A percentile compares a stretch with the other conserved stretches of the same genome.
These are phyloP conservation scores for Suhomyces kunorum DNA, from an alignment of 1,139 yeast species.

Conservation along the genomic window DNA sequence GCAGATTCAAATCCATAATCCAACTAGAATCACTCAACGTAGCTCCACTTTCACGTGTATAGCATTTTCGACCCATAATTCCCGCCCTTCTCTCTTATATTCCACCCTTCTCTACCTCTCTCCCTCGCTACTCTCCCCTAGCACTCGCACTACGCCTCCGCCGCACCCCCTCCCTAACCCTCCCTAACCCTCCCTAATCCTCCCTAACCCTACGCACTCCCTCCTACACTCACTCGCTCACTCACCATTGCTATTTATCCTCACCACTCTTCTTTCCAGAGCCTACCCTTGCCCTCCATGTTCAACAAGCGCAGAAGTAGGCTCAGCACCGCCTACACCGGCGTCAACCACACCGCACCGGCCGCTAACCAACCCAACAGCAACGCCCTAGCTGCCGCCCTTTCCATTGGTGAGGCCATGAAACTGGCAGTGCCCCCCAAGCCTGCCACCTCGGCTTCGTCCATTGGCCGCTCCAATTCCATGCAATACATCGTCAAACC, in stretches of 20 bases:
- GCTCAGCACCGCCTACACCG: conserved; percentile 44
- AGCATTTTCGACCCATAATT: too few relatives aligned
- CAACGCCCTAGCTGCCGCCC: conserved; percentile 50
- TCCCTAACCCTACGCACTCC: not conserved
- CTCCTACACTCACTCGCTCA: too few relatives aligned
- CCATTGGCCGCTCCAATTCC: conserved; percentile 18
- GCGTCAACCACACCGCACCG: conserved; percentile 43
- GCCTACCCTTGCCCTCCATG: conserved; percentile 21
- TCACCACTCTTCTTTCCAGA: not conserved
- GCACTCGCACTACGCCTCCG: not conserved
- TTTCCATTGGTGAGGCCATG: conserved; percentile 42
- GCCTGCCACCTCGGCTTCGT: conserved; percentile 7
- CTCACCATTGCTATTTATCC: not conserved
- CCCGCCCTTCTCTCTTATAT: not conserved
- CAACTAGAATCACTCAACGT: too few relatives aligned
- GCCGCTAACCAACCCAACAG: conserved; percentile 38
- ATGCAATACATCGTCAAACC: conserved; percentile 19
- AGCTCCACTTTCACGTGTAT: too few relatives aligned
- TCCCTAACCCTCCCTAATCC: not conserved
- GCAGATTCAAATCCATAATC: too few relatives aligned
- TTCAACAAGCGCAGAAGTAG: conserved; percentile 40
- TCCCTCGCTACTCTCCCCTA: not conserved
- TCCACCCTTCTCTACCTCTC: not conserved
- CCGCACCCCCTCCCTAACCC: not conserved
- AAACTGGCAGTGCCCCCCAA: conserved; percentile 20